phyloP scores from a whole-genome alignment of 2,329 filamentous ascomycete species.

The Chrysosporium queenslandicum region DNA sequence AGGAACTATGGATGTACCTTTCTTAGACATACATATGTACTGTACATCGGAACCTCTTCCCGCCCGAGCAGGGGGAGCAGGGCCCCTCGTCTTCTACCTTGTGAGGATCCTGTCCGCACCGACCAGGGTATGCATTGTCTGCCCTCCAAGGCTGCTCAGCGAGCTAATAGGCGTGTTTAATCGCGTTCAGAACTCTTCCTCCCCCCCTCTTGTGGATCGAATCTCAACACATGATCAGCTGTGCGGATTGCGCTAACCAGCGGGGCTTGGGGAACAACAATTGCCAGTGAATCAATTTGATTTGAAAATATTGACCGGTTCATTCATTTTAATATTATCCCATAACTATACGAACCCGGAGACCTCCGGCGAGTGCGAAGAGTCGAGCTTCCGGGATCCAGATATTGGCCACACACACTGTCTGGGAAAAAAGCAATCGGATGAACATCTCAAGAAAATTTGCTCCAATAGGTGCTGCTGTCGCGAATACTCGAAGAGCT shows the following conservation, averaged over 20 bases:
- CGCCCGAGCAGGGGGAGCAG: background rate
- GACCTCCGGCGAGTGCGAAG: too few relatives aligned
- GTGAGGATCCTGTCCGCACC: background rate
- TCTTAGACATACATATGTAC: background rate
- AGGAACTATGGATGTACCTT: too few relatives aligned
- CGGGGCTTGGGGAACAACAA: background rate
- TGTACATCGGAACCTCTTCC: slow-evolving; percentile 3
- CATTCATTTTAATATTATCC: too few relatives aligned
- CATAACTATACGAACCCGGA: background rate
- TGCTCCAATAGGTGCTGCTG: too few relatives aligned
- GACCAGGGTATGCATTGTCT: background rate
- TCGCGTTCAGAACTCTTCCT: background rate
- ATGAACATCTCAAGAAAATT: too few relatives aligned
- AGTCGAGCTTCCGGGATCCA: background rate
- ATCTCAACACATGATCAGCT: slow-evolving; percentile 9
- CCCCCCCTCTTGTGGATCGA: slow-evolving; percentile 1
- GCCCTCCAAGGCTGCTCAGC: background rate
- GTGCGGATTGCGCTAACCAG: slow-evolving; percentile 4
- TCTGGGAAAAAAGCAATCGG: too few relatives aligned
- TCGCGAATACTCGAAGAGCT: too few relatives aligned
- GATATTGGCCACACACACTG: too few relatives aligned
- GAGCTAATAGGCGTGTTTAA: background rate
- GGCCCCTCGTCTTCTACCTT: background rate
- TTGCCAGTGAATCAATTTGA: background rate
- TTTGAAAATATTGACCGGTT: background rate